Evolutionary conservation across 2,329 filamentous ascomycete species (phyloP).

Genomic region (Bimuria novae-zelandiae): DNA sequence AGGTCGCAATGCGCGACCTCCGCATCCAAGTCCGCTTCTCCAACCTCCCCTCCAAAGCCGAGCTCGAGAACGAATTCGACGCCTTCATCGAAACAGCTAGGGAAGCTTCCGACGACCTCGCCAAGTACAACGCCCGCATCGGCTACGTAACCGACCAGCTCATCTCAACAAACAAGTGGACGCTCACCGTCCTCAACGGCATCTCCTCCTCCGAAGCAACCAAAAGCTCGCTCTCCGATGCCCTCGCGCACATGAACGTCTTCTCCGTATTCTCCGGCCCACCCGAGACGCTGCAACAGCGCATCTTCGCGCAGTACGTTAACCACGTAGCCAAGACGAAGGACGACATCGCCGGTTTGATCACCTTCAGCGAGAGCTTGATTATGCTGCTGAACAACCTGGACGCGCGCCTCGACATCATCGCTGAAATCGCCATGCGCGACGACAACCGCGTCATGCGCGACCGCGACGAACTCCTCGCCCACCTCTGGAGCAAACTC

Average conservation of each 20-base stretch:
- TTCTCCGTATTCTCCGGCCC: slow-evolving; percentile 61
- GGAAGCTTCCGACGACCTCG: slow-evolving; percentile 67
- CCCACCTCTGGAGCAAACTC: slow-evolving; percentile 73
- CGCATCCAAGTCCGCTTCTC: slow-evolving; percentile 74
- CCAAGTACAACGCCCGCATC: slow-evolving; percentile 76
- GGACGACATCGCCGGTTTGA: slow-evolving; percentile 69
- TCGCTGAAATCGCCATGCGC: slow-evolving; percentile 69
- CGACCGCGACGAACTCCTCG: slow-evolving; percentile 68
- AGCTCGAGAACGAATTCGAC: slow-evolving; percentile 76
- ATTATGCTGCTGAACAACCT: slow-evolving; percentile 68
- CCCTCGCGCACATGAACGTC: slow-evolving; percentile 53
- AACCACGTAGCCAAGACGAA: slow-evolving; percentile 72
- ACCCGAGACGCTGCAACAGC: slow-evolving; percentile 44
- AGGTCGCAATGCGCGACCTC: slow-evolving; percentile 74
- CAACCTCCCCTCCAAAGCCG: slow-evolving; percentile 67
- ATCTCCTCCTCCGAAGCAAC: slow-evolving; percentile 54
- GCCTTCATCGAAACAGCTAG: slow-evolving; percentile 73
- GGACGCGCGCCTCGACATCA: slow-evolving; percentile 67
- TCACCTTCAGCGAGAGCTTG: slow-evolving; percentile 71
- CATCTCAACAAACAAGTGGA: slow-evolving; percentile 77
- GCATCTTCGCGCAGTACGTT: slow-evolving; percentile 74
- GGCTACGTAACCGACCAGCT: slow-evolving; percentile 75
- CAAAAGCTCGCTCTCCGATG: slow-evolving; percentile 46
- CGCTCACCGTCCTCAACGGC: slow-evolving; percentile 68
- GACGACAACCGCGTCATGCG: slow-evolving; percentile 64